Percentiles rank a stretch among this genome's conserved stretches.
Evolutionary conservation across 176 grass and related monocot genomes (phyloP).

Genomic region (Aegilops bicornis): DNA sequence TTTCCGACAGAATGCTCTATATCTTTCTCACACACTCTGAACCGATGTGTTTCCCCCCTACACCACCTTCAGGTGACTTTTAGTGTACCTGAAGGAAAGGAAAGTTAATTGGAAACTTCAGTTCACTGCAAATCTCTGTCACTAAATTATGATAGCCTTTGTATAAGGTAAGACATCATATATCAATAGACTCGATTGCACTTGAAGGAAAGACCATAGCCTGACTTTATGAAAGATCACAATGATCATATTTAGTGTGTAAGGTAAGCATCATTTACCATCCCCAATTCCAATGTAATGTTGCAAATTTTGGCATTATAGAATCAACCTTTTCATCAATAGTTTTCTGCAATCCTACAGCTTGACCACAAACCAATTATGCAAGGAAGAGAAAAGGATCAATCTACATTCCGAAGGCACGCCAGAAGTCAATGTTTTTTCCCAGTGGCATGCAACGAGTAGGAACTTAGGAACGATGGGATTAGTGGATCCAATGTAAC

Average conservation of each 20-base stretch:
- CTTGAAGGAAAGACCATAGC: slow-evolving; percentile 22
- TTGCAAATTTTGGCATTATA: neutral
- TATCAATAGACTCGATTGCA: slow-evolving; percentile 27
- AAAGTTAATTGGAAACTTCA: slow-evolving; percentile 1
- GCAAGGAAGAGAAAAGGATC: neutral
- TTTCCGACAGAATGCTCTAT: neutral
- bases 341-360: neutral
- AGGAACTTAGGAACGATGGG: neutral
- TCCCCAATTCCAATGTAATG: neutral
- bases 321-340: neutral
- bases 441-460: neutral
- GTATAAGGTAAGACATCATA: slow-evolving; percentile 23
- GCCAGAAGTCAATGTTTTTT: neutral
- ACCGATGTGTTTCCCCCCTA: neutral
- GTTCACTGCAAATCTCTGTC: neutral
- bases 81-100: slow-evolving; percentile 42
- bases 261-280: neutral
- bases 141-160: neutral
- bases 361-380: neutral
- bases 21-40: slow-evolving; percentile 6
- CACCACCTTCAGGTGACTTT: slow-evolving; percentile 2
- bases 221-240: neutral
- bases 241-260: neutral
- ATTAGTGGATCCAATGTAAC: neutral
- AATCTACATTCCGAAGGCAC: neutral